Conservation (phyloP, 139 green algal species). For the Trebouxia sp. region DNA sequence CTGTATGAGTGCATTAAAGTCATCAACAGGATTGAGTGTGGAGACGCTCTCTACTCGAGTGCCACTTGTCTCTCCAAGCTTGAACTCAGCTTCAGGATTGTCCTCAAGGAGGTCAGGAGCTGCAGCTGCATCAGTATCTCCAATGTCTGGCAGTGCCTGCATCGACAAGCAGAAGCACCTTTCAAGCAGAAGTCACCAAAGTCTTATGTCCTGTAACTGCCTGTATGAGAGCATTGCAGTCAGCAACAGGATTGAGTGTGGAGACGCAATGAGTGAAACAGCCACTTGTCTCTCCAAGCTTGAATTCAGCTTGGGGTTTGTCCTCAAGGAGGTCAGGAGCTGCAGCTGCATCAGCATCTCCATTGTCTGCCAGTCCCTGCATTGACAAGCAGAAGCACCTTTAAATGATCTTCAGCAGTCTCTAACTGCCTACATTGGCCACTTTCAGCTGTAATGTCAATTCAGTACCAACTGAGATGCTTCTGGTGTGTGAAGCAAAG, state of each 20-base stretch:
- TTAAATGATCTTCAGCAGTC: too few species aligned
- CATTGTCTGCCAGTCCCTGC: neutral
- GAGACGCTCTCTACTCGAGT: constrained; percentile 19
- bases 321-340: constrained; percentile 13
- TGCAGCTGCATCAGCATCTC: neutral
- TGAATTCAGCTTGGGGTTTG: constrained; percentile 1
- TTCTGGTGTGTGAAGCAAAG: too few species aligned
- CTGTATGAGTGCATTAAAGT: constrained; percentile 27
- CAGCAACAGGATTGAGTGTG: constrained; percentile 24
- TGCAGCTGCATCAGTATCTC: neutral
- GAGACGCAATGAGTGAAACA: neutral
- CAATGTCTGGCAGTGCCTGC: constrained; percentile 8
- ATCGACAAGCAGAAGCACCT: too few species aligned
- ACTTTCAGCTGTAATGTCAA: too few species aligned
- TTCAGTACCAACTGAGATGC: too few species aligned
- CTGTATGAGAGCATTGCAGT: constrained; percentile 26
- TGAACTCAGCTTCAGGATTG: constrained; percentile 5
- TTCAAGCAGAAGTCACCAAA: too few species aligned
- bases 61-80: neutral
- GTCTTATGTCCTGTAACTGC: too few species aligned
- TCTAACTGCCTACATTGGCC: too few species aligned
- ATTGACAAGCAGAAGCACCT: too few species aligned
- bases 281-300: neutral
- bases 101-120: constrained; percentile 13
- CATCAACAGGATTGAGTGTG: constrained; percentile 25